Base-by-base conservation (phyloP, 805 yeast genomes). In the Wickerhamiella hasegawae region DNA sequence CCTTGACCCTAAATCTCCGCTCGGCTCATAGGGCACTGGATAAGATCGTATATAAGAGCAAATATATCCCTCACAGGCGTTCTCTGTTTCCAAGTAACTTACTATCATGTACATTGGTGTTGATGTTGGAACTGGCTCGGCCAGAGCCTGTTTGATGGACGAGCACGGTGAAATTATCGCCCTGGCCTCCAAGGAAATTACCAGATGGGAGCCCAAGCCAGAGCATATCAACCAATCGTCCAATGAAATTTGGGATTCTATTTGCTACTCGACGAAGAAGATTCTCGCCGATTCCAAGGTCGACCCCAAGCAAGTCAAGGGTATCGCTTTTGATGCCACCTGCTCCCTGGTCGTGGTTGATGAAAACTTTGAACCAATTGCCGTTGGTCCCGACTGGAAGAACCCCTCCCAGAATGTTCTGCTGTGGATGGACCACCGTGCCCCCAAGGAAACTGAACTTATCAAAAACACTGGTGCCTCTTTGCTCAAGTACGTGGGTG, bases 391-490 rank as follows among this genome's bases (percentile, higher is more conserved):
- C 1, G 81, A 85, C 52, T 87, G 82, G 54, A 43, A 58, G 23
- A 74, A 82, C 48, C 45, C 62, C 32, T 68, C 68, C 41, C 93
- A 85, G 52, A 84, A 90, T 57, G 76, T 90, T 48, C 73, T 90
- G 35, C 59, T 90, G 43, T 90, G 98, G 98, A 87, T 90, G 97
- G 98, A 90, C 60, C 98, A 90, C 57, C 70, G 98, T 43, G 96
- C 97, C 0, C 75, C 67, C 12, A 62, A 64, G 5, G 95, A 87
- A 53, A 84, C 95, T 11, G 62, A 71, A 37, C 69, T 63, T 38
- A 84, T 90, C 54, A 87, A 87, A 57, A 71, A 76, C 28, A 78
- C 94, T 0, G 68, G 69, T 24, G 92, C 83, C 51, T 72, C 70
- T 50, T 72, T 81, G 39, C 66, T 90, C 50, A 78, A 81, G 54